Base-by-base conservation (phyloP, 176 grass and related monocot genomes). In the Canna indica region DNA sequence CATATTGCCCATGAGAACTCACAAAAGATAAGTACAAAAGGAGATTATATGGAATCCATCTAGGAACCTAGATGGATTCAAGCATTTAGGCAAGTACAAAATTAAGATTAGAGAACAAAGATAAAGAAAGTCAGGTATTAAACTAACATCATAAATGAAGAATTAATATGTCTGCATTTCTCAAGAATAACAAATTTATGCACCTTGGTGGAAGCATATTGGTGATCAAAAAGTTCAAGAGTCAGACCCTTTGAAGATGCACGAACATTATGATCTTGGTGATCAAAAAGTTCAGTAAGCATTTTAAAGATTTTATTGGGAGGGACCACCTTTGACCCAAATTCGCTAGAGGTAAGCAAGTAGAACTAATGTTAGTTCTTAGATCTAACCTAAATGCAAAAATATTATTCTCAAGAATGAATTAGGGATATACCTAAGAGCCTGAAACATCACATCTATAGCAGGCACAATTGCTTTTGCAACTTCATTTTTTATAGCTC, bases 231-330 rank as follows among this genome's bases (percentile, higher is more conserved):
- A n/a, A 97, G 84, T 54, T 97, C 94, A 46, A 97, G 94, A 0
- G 94, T 97, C 75, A 97, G 72, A 7, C 94, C 94, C 82, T 97
- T 97, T 24, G 94, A 89, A 83, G 82, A 97, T 79, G 94, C 89
- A 36, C 94, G 86, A 31, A 97, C 94, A 50, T 97, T 97, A 76
- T 97, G 94, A 73, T 97, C 94, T 74, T 84, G 89, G 68, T 97
- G 94, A 77, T 97, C 94, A 79, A 97, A 97, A 39, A 97, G 80
- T 44, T 97, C 94, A 20, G 94, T 84, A 81, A 97, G 94, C 94
- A 97, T 93, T 86, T 93, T 97, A 7, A 97, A 80, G 76, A 97
- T 84, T 73, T 84, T 97, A 80, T 97, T 97, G 12, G 94, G 94
- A 25, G 94, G 79, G 36, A 97, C 82, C 35, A 97, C 79, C n/a